Conservation (phyloP, 2,329 filamentous ascomycete genomes). For the Phoma sp. region DNA sequence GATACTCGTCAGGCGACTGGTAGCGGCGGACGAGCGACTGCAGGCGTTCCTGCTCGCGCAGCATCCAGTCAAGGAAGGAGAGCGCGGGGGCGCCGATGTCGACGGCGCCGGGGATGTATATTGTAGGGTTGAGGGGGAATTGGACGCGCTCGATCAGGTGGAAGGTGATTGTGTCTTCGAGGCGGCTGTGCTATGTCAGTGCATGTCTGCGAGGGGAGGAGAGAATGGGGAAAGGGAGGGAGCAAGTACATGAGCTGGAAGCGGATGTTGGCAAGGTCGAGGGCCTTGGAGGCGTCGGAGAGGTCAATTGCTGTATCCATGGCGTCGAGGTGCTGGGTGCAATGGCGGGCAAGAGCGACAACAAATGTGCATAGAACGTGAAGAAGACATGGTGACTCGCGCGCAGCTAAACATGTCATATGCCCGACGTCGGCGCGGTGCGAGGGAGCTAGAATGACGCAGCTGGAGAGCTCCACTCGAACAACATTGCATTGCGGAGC, state of each 20-base stretch:
- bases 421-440: neutral
- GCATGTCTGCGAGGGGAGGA: no score
- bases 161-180: conserved; percentile 98
- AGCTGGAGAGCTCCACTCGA: conserved; percentile 10
- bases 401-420: neutral
- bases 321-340: conserved; percentile 18
- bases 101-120: conserved; percentile 84
- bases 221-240: neutral
- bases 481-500: neutral
- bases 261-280: conserved; percentile 90
- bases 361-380: neutral
- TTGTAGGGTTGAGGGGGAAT: conserved; percentile 87
- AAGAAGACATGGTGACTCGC: neutral
- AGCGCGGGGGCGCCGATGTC: conserved; percentile 74
- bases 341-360: neutral
- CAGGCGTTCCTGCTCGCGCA: conserved; percentile 85
- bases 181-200: conserved; percentile 65
- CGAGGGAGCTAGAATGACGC: conserved; percentile 26
- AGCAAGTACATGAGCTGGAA: conserved; percentile 85
- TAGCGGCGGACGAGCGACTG: conserved; percentile 94
- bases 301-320: conserved; percentile 95
- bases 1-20: conserved; percentile 95
- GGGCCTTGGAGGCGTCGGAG: conserved; percentile 79
- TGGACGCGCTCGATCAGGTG: conserved; percentile 98
- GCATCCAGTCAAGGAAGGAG: conserved; percentile 93